Base-by-base conservation (phyloP, 1,139 yeast genomes). In the Kodamaea sp. region DNA sequence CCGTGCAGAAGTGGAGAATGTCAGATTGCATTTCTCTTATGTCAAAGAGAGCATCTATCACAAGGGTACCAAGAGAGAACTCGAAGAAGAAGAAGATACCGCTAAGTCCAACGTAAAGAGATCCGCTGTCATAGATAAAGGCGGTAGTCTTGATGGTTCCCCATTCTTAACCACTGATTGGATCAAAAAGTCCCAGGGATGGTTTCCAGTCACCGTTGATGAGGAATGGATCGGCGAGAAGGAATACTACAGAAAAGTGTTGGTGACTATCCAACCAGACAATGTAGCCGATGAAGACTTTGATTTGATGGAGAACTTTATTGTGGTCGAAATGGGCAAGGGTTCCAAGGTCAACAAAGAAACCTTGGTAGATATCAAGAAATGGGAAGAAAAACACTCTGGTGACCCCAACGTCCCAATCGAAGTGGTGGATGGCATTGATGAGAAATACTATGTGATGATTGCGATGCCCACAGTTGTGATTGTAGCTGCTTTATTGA, bases 391-490 rank as follows among this genome's bases (percentile, higher is more conserved):
- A 37, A 67, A 59, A 40, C 58, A 56, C 37, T 57, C 53, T 26
- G 47, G 53, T 34, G 7, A 10, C 7, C 46, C 64, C 34, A 57
- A 56, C 25, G 50, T 61, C 33, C 70, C 72, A 42, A 76, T 74
- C 44, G 79, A 76, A 35, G 55, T 69, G 12, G 86, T 81, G 31
- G 78, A 81, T 34, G 73, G 73, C 2, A 63, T 74, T 38, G 80
- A 79, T 44, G 84, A 82, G 51, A 83, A 82, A 51, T 83, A 84
- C 51, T 70, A 81, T 45, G 75, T 79, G 29, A 66, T 85, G 50
- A 62, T 78, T 63, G 67, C 84, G 7, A 73, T 85, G 55, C 96
- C 96, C n/a, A 74, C 86, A 1, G 68, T 75, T 37, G 87, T 84
- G 20, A 59, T 78, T n/a, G 45, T 84, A 19, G 73, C 80, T 15